Percentiles rank a stretch among this genome's conserved stretches.
phyloP scores from a whole-genome alignment of 2,329 filamentous ascomycete genomes.

The Diplodia seriata region DNA sequence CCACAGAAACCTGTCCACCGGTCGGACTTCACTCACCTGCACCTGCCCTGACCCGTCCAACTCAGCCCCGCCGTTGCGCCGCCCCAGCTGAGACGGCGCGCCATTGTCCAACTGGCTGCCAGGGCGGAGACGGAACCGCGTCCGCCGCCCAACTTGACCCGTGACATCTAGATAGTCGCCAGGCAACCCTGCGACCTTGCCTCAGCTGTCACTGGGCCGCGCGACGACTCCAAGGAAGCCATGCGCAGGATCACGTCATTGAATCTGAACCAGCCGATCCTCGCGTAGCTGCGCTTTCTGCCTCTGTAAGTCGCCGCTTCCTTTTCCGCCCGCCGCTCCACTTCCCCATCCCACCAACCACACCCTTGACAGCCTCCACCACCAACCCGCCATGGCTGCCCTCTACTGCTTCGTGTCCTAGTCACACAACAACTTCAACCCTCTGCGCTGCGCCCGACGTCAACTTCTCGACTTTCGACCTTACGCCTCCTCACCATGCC shows the following conservation, averaged over 20 bases:
- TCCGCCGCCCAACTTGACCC: constrained; percentile 18
- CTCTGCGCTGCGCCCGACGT: background rate
- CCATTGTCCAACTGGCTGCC: background rate
- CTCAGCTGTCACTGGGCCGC: background rate
- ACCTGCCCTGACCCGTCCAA: constrained; percentile 19
- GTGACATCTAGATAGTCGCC: background rate
- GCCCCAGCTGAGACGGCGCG: background rate
- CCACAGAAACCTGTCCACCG: constrained; percentile 8
- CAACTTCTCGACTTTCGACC: background rate
- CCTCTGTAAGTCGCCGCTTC: constrained; percentile 29
- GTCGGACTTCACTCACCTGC: constrained; percentile 11
- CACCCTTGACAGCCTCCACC: background rate
- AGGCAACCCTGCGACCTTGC: background rate
- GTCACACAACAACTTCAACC: background rate
- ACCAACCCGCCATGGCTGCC: background rate
- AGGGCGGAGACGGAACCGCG: background rate
- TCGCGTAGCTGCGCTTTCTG: constrained; percentile 19
- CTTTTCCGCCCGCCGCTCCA: constrained; percentile 18
- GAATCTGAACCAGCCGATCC: background rate
- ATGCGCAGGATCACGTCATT: constrained; percentile 24
- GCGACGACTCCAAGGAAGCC: background rate
- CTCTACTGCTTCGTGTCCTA: background rate
- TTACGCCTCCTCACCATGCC: constrained; percentile 13
- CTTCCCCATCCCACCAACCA: background rate
- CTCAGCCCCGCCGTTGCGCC: constrained; percentile 7